phyloP scores from a whole-genome alignment of 441 rosid genomes.

The Bocquillonia castaneifolia region DNA sequence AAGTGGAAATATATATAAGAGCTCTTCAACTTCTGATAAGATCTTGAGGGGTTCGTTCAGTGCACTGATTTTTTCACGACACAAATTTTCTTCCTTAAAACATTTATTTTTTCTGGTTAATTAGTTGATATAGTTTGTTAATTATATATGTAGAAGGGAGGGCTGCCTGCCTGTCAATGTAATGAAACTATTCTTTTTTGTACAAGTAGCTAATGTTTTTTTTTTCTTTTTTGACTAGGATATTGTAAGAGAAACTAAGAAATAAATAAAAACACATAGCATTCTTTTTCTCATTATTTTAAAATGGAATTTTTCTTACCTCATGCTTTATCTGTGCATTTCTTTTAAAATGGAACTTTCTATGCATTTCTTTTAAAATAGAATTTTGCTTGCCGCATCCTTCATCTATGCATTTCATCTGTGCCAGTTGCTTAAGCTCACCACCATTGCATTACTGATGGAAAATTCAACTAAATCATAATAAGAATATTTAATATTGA shows the following conservation, averaged over 20 bases:
- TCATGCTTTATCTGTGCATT: too few species aligned
- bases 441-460: too few species aligned
- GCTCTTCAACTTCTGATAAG: not conserved
- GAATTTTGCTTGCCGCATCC: too few species aligned
- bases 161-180: constrained; percentile 20
- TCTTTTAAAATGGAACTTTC: too few species aligned
- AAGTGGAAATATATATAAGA: not conserved
- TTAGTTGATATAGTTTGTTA: constrained; percentile 2
- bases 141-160: constrained; percentile 6
- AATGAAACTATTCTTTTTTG: constrained; percentile 11
- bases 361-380: too few species aligned
- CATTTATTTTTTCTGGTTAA: not conserved
- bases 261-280: constrained; percentile 3
- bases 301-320: too few species aligned
- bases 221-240: too few species aligned
- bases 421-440: too few species aligned
- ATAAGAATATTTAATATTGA: too few species aligned
- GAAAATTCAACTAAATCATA: too few species aligned
- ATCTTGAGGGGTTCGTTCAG: not conserved
- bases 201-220: constrained; percentile 22
- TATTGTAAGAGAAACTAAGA: not conserved
- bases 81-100: not conserved
- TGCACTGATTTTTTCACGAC: constrained; percentile 4
- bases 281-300: not conserved
- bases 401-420: too few species aligned